Evolutionary conservation across 345 rosid species (phyloP), one percentile per base, ranked within the genome.

Genomic region (Salix caprea): DNA sequence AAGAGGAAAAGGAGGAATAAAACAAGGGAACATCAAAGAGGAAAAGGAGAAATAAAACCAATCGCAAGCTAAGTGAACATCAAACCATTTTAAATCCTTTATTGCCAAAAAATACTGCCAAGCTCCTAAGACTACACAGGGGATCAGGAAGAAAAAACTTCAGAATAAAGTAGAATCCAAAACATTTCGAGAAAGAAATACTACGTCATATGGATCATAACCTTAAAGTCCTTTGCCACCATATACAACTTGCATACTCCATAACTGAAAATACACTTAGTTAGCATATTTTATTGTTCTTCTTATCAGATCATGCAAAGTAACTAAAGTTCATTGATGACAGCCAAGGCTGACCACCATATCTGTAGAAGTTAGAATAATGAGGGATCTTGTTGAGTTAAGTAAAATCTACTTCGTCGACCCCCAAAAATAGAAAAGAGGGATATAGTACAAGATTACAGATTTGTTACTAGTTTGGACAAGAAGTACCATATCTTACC

Each of bases 1-100:
- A 18, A 6, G 58, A 52, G 34, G 75, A 7, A 13, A 36, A 34
- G 37, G 30, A 21, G 73, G 72, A 84, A 23, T 30, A 19, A 46
- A 52, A 71, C 58, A 34, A 30, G 5, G 13, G 50, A 44, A 4
- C 34, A 30, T 30, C 42, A 44, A 18, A 5, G 58, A 52, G 34
- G 75, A 7, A 13, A 36, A 34, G 37, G 30, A 21, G 73, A 75
- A 84, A 23, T 30, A 19, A 46, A 52, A 71, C 58, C 37, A 30
- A 52, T 26, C 1, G 14, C 18, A 21, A 42, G 10, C 18, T 34
- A 34, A 30, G 6, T 46, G 50, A 46, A 4, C 21, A 30, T 30
- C 44, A 44, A 69, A 44, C 12, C 48, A 46, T 7, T 44, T 19
- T 24, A 24, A 24, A 71, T 52, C 54, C 36, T 44, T 34, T 44